Conservation (phyloP, 116 monocot genomes). For the Posidonia oceanica region DNA sequence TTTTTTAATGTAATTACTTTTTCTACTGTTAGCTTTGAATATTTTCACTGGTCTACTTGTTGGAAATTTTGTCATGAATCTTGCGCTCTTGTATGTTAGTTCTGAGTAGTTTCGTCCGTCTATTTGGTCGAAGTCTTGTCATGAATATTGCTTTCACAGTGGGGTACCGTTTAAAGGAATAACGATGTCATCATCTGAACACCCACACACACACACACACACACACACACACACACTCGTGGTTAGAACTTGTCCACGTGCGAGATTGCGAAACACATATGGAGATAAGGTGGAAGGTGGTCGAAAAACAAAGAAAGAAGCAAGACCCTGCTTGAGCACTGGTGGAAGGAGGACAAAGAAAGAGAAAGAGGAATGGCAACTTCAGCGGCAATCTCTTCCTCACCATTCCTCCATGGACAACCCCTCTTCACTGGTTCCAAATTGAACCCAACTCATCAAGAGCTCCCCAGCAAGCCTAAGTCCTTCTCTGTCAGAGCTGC, state of each 20-base stretch:
- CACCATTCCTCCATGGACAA: conserved; percentile 13
- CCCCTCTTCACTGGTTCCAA: conserved; percentile 2
- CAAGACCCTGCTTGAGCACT: not conserved
- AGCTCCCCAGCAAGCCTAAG: conserved; percentile 12
- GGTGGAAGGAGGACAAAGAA: not conserved
- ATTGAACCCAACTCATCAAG: conserved; percentile 8
- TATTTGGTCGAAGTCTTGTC: no score
- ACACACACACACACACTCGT: not conserved
- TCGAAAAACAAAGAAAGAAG: not conserved
- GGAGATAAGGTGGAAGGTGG: not conserved
- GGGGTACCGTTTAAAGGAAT: no score
- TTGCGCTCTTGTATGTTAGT: no score
- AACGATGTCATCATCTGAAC: no score
- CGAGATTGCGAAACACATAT: not conserved
- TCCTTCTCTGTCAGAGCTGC: conserved; percentile 54
- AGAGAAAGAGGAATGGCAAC: conserved; percentile 22
- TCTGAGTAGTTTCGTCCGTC: no score
- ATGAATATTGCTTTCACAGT: no score
- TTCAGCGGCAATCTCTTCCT: conserved; percentile 20
- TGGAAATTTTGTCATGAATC: no score
- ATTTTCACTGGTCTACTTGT: no score
- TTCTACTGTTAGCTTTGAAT: no score
- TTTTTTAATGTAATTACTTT: no score
- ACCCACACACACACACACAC: no score
- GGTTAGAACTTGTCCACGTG: not conserved